Evolutionary conservation across 495 filamentous ascomycete species (phyloP), one percentile per base, ranked within the genome.

Genomic region (Cryomyces minteri): DNA sequence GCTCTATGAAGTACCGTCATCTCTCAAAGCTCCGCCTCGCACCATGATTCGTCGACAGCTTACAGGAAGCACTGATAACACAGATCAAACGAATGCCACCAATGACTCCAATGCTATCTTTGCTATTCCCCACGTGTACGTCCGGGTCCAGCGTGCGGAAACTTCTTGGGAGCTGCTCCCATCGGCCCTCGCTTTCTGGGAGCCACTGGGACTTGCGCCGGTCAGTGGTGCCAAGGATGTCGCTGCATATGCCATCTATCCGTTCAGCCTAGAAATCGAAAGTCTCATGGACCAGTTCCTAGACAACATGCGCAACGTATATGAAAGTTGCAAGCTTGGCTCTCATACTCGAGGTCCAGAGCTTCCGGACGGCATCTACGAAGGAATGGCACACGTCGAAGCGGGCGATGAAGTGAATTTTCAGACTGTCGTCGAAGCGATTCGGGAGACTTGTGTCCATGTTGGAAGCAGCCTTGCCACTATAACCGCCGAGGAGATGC

Each of bases 131-230:
- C 67, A 74, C 4, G 84, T 84, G 4, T 80, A 87, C 56, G 56
- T 94, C 29, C 82, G 85, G 39, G 62, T 95, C 12, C 79, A 81
- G 37, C 75, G 88, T 2, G 76, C 78, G 9, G 82, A 86, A 39
- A 74, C 72, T 5, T 74, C 67, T 43, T 67, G 90, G 33, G 82
- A 92, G 33, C 66, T 93, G 32, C 66, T 94, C 36, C 84, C 88
- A 6, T 69, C 87, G 5, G 80, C 84, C 1, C 57, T 94, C 6
- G 57, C 71, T 0, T 99, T 96, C 54, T 96, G 92, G 92, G 87
- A 96, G 51, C 81, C 79, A 25, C 70, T 96, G 48, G 81, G 84
- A 5, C 70, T 99, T 28, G 77, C 74, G 14, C 90, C 92, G 14
- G 72, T 76, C 32, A 73, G 76, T 57, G 86, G 84, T 1, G 50